Conservation (phyloP, 768 basidiomycete species). For the Boletellus sp. region DNA sequence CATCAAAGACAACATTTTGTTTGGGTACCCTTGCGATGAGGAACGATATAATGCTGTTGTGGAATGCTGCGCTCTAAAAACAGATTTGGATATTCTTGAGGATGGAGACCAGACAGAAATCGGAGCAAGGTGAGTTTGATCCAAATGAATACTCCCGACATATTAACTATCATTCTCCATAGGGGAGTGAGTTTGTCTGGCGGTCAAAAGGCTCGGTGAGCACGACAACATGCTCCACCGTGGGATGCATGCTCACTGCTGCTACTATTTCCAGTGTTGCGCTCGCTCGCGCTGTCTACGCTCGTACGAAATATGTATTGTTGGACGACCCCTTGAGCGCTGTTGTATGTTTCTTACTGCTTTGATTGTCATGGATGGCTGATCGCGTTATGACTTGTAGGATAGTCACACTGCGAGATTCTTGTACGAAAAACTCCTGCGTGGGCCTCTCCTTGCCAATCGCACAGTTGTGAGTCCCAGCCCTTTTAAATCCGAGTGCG, state of each 20-base stretch:
- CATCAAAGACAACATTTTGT: constrained; percentile 78
- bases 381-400: constrained; percentile 29
- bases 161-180: background rate
- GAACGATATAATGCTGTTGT: constrained; percentile 72
- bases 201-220: constrained; percentile 76
- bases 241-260: background rate
- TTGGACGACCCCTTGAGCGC: constrained; percentile 81
- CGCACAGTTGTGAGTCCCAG: constrained; percentile 59
- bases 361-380: background rate
- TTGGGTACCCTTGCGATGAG: constrained; percentile 66
- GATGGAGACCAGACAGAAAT: constrained; percentile 87
- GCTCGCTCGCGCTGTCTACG: constrained; percentile 79
- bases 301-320: constrained; percentile 63
- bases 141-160: background rate
- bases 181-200: constrained; percentile 76
- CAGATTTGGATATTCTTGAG: constrained; percentile 81
- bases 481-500: background rate
- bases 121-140: constrained; percentile 50
- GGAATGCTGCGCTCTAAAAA: constrained; percentile 78
- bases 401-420: constrained; percentile 67
- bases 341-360: constrained; percentile 48
- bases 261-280: constrained; percentile 51
- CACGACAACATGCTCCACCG: background rate
- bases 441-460: constrained; percentile 59
- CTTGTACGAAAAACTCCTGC: constrained; percentile 60